These are phyloP conservation scores for Wickerhamomyces bisporus DNA, from an alignment of 805 yeast genomes.

Conservation along the genomic window DNA sequence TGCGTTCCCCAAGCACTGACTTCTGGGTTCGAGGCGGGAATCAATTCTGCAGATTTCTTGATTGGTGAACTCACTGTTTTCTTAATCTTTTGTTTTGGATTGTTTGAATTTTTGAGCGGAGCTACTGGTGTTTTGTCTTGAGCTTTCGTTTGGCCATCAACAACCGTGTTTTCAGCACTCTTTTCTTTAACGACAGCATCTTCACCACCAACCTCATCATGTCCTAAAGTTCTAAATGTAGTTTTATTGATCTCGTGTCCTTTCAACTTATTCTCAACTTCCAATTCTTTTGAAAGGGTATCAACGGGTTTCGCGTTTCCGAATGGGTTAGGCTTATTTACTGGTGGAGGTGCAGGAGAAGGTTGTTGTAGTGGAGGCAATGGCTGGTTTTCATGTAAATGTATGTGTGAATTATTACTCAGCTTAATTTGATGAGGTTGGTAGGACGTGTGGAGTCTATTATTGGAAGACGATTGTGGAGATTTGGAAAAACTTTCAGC, in stretches of 20 bases:
- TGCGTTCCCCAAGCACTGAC: slow-evolving; percentile 3
- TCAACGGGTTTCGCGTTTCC: slow-evolving; percentile 87
- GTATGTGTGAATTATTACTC: no score
- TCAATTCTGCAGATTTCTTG: neutral
- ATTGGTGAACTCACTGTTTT: neutral
- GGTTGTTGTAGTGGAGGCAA: no score
- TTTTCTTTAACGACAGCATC: no score
- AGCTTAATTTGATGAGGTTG: no score
- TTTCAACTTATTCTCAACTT: slow-evolving; percentile 48
- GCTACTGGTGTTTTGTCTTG: neutral
- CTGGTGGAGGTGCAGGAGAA: slow-evolving; percentile 21
- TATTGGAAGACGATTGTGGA: neutral
- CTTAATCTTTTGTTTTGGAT: neutral
- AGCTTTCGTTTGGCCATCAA: neutral
- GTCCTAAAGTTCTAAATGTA: slow-evolving; percentile 24
- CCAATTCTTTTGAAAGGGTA: slow-evolving; percentile 56
- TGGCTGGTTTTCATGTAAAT: no score
- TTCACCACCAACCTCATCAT: neutral
- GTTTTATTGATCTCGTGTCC: slow-evolving; percentile 42
- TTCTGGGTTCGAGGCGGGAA: slow-evolving; percentile 2
- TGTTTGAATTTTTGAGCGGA: neutral
- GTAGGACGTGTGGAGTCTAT: slow-evolving; percentile 3
- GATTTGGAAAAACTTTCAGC: neutral
- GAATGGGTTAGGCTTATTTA: slow-evolving; percentile 61
- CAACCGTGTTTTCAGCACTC: no score